These are phyloP conservation scores for Xanthoconium stramineum DNA, from an alignment of 768 basidiomycete species.

Conservation along the genomic window DNA sequence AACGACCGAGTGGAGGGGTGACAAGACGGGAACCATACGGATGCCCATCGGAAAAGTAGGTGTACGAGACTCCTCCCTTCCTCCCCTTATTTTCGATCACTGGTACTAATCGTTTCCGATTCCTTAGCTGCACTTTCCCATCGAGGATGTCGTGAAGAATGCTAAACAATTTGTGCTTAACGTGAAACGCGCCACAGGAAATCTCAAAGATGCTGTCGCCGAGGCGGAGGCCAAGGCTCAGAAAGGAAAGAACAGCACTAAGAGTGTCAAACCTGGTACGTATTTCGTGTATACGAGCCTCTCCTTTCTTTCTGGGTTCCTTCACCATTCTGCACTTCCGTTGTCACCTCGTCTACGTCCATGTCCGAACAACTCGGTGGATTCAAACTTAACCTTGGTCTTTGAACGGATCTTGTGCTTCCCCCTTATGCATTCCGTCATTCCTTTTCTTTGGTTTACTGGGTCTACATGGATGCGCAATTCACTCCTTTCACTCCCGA, in stretches of 20 bases:
- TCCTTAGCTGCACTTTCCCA: slow-evolving; percentile 66
- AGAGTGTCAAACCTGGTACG: slow-evolving; percentile 46
- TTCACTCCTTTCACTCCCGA: background rate
- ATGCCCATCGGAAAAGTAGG: slow-evolving; percentile 76
- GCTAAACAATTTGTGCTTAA: slow-evolving; percentile 70
- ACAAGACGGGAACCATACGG: slow-evolving; percentile 80
- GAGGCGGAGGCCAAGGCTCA: slow-evolving; percentile 40
- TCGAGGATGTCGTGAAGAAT: slow-evolving; percentile 76
- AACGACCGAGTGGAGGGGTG: slow-evolving; percentile 90
- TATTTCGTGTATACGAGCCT: slow-evolving; percentile 1
- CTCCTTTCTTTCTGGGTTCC: too few species aligned
- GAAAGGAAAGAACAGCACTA: slow-evolving; percentile 33
- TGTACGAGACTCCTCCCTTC: slow-evolving; percentile 1
- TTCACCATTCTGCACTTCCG: background rate
- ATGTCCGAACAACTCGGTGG: background rate
- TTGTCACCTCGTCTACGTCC: background rate
- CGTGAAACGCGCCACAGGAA: slow-evolving; percentile 73
- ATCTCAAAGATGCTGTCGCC: slow-evolving; percentile 48
- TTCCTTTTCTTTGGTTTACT: background rate
- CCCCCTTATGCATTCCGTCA: background rate
- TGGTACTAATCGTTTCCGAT: slow-evolving; percentile 3
- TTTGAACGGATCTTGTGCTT: background rate
- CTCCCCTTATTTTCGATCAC: background rate
- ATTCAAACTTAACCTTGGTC: background rate
- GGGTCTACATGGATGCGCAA: background rate